Percentiles rank a stretch among this genome's conserved stretches.
phyloP scores from a whole-genome alignment of 2,329 filamentous ascomycete genomes.

The Annulohypoxylon truncatum region DNA sequence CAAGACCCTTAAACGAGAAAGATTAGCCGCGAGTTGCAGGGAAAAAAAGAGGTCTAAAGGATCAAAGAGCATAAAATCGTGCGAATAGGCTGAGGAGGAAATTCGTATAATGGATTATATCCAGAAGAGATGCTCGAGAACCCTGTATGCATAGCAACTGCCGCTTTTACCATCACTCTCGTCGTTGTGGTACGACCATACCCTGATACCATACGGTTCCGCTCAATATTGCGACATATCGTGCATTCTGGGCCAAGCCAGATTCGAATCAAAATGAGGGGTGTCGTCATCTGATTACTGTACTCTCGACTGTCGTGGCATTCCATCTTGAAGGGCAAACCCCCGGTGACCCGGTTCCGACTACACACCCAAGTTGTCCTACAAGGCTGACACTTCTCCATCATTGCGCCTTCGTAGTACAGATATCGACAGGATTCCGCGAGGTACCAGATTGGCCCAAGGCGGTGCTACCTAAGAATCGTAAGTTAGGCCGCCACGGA shows the following conservation, averaged over 20 bases:
- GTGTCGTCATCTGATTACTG: conserved; percentile 40
- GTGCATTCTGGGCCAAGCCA: conserved; percentile 22
- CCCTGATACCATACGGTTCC: conserved; percentile 14
- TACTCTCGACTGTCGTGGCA: conserved; percentile 29
- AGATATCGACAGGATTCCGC: not conserved
- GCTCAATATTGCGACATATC: conserved; percentile 36
- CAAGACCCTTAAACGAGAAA: conserved; percentile 8
- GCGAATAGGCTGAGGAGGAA: not conserved
- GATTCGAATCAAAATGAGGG: conserved; percentile 31
- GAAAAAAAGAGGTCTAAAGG: not conserved
- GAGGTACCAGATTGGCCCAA: not conserved
- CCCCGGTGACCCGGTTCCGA: conserved; percentile 35
- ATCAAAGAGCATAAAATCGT: conserved; percentile 2
- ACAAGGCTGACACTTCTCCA: conserved; percentile 15
- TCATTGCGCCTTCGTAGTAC: not conserved
- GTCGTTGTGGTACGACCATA: conserved; percentile 29
- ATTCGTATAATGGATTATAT: conserved; percentile 12
- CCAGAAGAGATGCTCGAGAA: conserved; percentile 9
- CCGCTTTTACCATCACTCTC: conserved; percentile 14
- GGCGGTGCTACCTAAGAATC: conserved; percentile 8
- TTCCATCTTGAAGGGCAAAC: conserved; percentile 19
- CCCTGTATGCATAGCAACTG: conserved; percentile 10
- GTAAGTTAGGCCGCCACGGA: conserved; percentile 1
- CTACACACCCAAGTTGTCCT: conserved; percentile 12
- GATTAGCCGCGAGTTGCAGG: conserved; percentile 27